Evolutionary conservation across 768 basidiomycete species (phyloP), one percentile per base, ranked within the genome.

Genomic region (Lactarius akahatsu): DNA sequence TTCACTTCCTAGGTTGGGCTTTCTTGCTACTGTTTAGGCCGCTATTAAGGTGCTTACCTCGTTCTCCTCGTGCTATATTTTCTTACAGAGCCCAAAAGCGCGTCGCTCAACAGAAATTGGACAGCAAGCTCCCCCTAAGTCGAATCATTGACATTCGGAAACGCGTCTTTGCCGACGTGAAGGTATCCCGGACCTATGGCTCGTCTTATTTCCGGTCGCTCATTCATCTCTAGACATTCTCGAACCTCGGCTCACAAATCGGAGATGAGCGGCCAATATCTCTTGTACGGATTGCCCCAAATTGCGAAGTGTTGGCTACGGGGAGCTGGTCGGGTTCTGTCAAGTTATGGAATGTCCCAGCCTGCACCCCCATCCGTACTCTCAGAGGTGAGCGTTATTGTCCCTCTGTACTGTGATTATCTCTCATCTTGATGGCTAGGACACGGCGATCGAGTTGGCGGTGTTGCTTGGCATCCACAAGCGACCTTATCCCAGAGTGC

Each of bases 381-480:
- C 77, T 94, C 62, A 81, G 90, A 78, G 94, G 94, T 89, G 57
- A 47, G n/a, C 20, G 64, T 80, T 68, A 8, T 16, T 61, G 30
- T 59, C 43, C n/a, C 11, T 59, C 8, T 26, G 3, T 28, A 13
- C 18, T 28, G 20, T 30, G 32, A 52, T 57, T 52, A 59, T 26
- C 67, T 64, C 65, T 70, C 56, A 72, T 59, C 36, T 58, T 16
- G 8, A 57, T 41, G 61, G 23, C 7, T 69, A 93, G 94, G 92
- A 8, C 96, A 98, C 72, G 84, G 81, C 43, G 96, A 98, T 73
- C 88, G 91, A 60, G 88, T 98, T 34, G 94, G 97, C 59, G 97
- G 97, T 23, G 89, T 98, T 55, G 95, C 96, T 45, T 99, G 97
- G 97, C 96, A 99, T 80, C 97, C 97, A 1, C 80, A 88, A 72